A percentile compares a stretch with the other conserved stretches of the same genome.
Evolutionary conservation across 208 protist genomes (phyloP).

Genomic region (Vickermania spadyakhi): DNA sequence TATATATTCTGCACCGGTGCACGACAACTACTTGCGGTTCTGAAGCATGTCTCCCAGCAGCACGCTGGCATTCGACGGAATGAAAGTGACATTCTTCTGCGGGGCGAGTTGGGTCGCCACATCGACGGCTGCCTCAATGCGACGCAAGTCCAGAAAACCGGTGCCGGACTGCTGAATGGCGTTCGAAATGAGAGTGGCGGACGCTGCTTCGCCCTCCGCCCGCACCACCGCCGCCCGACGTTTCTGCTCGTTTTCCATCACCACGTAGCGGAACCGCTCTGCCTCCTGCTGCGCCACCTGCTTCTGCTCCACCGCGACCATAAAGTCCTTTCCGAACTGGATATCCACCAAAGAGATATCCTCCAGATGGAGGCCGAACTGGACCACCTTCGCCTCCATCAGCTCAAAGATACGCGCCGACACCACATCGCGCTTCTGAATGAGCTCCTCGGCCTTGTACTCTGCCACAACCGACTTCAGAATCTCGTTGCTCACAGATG

Average conservation of each 20-base stretch:
- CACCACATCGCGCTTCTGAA: slow-evolving; percentile 95
- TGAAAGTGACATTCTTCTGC: slow-evolving; percentile 76
- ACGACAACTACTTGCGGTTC: neutral
- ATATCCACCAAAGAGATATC: slow-evolving; percentile 98
- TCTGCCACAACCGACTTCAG: slow-evolving; percentile 94
- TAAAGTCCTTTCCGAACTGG: slow-evolving; percentile 94
- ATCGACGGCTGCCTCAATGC: slow-evolving; percentile 95
- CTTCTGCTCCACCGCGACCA: slow-evolving; percentile 94
- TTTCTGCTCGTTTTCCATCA: slow-evolving; percentile 94
- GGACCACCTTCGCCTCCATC: slow-evolving; percentile 92
- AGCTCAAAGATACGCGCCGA: slow-evolving; percentile 87
- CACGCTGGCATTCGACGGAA: slow-evolving; percentile 69
- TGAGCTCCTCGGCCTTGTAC: slow-evolving; percentile 98
- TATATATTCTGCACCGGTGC: neutral
- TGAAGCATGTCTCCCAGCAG: slow-evolving; percentile 28
- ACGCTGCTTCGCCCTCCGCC: slow-evolving; percentile 92
- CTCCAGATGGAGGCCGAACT: slow-evolving; percentile 96
- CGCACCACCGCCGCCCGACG: slow-evolving; percentile 89
- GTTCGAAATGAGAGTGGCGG: slow-evolving; percentile 88
- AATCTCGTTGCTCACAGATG: slow-evolving; percentile 96
- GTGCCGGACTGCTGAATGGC: slow-evolving; percentile 70
- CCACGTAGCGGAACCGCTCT: slow-evolving; percentile 92
- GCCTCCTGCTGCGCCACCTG: slow-evolving; percentile 97
- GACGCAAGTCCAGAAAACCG: slow-evolving; percentile 91
- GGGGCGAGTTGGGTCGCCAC: slow-evolving; percentile 86